These are phyloP conservation scores for Candida wancherniae DNA, from an alignment of 805 yeast genomes.

Conservation along the genomic window DNA sequence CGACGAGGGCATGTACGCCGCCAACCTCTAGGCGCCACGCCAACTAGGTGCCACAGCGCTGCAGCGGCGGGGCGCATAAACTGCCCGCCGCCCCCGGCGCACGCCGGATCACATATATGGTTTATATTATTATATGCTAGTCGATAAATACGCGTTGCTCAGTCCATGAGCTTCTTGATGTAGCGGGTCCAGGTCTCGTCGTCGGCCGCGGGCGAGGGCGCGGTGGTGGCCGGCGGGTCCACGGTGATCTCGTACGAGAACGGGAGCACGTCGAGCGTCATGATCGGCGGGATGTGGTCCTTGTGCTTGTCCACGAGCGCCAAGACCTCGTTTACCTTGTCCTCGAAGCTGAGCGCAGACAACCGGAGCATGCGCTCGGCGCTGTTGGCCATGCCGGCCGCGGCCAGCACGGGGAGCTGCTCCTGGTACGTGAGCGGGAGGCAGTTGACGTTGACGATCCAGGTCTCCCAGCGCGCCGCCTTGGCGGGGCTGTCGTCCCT, in stretches of 20 bases:
- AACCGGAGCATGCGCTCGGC: conserved; percentile 24
- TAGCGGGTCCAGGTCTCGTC: conserved; percentile 39
- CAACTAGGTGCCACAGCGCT: neutral
- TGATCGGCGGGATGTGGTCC: conserved; percentile 70
- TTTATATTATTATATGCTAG: too few species aligned
- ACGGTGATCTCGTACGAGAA: conserved; percentile 46
- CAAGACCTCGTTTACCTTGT: conserved; percentile 43
- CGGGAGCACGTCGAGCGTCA: conserved; percentile 60
- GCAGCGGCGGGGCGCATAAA: neutral
- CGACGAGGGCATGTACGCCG: conserved; percentile 41
- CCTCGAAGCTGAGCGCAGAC: conserved; percentile 35
- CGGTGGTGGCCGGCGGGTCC: conserved; percentile 10
- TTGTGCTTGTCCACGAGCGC: conserved; percentile 52
- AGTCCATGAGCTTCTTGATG: conserved; percentile 21
- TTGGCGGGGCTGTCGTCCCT: conserved; percentile 32
- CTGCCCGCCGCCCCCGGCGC: too few species aligned
- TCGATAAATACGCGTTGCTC: too few species aligned
- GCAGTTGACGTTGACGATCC: conserved; percentile 54
- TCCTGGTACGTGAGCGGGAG: conserved; percentile 23
- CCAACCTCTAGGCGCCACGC: conserved; percentile 32
- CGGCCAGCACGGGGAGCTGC: conserved; percentile 7
- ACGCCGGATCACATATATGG: too few species aligned
- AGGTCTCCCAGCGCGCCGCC: conserved; percentile 60
- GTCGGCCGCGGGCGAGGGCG: conserved; percentile 14
- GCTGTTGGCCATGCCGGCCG: conserved; percentile 11